Base-by-base conservation (phyloP, 2,329 filamentous ascomycete genomes). In the Penicillium sp. region DNA sequence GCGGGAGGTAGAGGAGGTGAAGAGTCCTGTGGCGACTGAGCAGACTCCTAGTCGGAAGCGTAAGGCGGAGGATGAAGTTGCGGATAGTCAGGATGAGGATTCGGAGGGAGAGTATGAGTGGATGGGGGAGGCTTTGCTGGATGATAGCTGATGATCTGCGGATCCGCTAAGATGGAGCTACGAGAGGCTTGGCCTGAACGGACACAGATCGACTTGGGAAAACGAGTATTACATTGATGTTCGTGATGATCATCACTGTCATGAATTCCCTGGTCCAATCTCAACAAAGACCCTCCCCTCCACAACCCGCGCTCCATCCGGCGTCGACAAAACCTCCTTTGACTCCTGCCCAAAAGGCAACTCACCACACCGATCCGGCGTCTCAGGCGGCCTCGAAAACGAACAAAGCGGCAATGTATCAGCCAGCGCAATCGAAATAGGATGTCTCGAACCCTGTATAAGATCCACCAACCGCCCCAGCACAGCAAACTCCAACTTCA, bases 401-500 rank as follows among this genome's bases (percentile, higher is more conserved):
- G 69, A 66, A 27, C 60, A 61, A 37, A 71, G 62, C 33, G 69
- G 66, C 6, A 73, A 27, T 2, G 65, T 68, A 61, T 68, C 59
- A 6, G 64, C 64, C 33, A 70, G 64, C 6, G 59, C 65, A 31
- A 67, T 43, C 0, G 62, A 62, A 24, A 64, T 59, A 1, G 68
- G 66, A 37, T 66, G 65, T 44, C 66, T 59, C 5, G 68, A 68
- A 0, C 67, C 68, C 40, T 75, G 73, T 14, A 76, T 71, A n/a
- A 74, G 66, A 58, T 75, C 71, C 16, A 81, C 77, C 3, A 82
- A 67, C 37, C 75, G 74, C 31, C 83, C 76, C 10, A 87, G 73
- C 41, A 87, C 80, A 16, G 82, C 80, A 60, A 82, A 81, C 69
- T 87, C 85, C n/a, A 85, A 77, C 60, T 84, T 83, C 41, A 84